Conservation (phyloP, 495 filamentous ascomycete species). For the Penicillium psychrofluorescens region DNA sequence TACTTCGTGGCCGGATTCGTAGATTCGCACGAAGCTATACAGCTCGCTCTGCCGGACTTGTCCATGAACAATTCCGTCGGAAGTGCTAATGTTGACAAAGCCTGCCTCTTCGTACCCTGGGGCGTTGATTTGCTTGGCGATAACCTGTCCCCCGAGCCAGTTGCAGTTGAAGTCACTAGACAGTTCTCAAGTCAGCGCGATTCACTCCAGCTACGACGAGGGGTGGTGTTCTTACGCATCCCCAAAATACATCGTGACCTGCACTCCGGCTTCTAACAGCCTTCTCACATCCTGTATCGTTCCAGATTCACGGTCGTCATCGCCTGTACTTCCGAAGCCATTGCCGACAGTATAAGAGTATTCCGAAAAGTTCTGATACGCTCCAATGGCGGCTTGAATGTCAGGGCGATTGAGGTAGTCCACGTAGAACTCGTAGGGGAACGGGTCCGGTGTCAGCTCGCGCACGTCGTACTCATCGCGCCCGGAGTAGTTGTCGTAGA, state of each 20-base stretch:
- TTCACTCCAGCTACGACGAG: too few relatives aligned
- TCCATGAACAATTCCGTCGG: conserved; percentile 53
- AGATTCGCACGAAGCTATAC: conserved; percentile 63
- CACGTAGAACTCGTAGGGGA: conserved; percentile 51
- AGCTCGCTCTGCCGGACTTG: conserved; percentile 60
- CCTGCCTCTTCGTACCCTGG: conserved; percentile 43
- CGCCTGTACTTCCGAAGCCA: conserved; percentile 49
- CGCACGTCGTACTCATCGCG: conserved; percentile 58
- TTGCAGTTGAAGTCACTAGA: conserved; percentile 54
- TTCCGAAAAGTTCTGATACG: conserved; percentile 49
- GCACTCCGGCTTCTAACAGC: conserved; percentile 44
- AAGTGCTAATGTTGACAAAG: conserved; percentile 46
- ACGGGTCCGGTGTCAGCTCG: conserved; percentile 49
- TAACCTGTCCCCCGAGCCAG: conserved; percentile 49
- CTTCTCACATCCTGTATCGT: conserved; percentile 43
- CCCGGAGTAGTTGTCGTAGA: conserved; percentile 44
- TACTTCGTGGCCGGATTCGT: conserved; percentile 63
- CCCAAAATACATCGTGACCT: conserved; percentile 49
- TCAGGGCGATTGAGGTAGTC: conserved; percentile 51
- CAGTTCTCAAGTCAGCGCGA: not conserved
- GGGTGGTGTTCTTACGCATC: conserved; percentile 33
- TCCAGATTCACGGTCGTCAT: conserved; percentile 45
- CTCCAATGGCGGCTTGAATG: conserved; percentile 53
- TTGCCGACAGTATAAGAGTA: conserved; percentile 35
- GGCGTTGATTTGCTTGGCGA: conserved; percentile 37